Evolutionary conservation across 192 early-diverging fungal genomes (phyloP).

Genomic region (Coemansia sp.): DNA sequence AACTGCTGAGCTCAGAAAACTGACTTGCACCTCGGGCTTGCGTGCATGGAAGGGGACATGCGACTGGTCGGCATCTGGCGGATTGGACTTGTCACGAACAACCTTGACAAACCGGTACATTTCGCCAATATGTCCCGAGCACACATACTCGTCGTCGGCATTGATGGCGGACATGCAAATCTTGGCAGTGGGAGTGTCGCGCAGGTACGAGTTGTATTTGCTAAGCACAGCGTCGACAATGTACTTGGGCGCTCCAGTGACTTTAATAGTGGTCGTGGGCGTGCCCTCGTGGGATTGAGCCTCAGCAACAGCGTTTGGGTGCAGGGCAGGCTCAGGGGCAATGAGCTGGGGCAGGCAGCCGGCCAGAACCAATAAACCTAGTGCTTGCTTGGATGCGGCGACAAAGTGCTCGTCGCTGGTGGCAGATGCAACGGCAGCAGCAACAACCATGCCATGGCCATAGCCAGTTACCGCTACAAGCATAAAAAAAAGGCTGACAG

Average conservation of each 20-base stretch:
- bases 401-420: constrained; percentile 70
- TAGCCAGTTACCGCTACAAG: constrained; percentile 81
- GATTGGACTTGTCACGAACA: constrained; percentile 74
- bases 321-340: constrained; percentile 66
- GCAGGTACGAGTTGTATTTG: constrained; percentile 69
- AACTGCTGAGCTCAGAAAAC: constrained; percentile 70
- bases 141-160: constrained; percentile 70
- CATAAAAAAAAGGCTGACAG: neutral
- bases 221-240: constrained; percentile 73
- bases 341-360: constrained; percentile 76
- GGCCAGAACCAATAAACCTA: constrained; percentile 78
- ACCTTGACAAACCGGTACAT: constrained; percentile 80
- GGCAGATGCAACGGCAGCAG: constrained; percentile 78
- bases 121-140: constrained; percentile 76
- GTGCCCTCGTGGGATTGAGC: constrained; percentile 74
- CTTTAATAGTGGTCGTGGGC: constrained; percentile 77
- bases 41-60: constrained; percentile 78
- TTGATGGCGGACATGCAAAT: constrained; percentile 76
- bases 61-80: constrained; percentile 74
- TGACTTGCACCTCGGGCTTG: constrained; percentile 75
- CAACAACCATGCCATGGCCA: constrained; percentile 83
- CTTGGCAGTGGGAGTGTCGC: constrained; percentile 52
- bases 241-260: constrained; percentile 66
- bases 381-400: constrained; percentile 70
- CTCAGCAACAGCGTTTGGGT: constrained; percentile 79